These are phyloP conservation scores for Russula sp. DNA, from an alignment of 768 basidiomycete genomes.

Conservation along the genomic window DNA sequence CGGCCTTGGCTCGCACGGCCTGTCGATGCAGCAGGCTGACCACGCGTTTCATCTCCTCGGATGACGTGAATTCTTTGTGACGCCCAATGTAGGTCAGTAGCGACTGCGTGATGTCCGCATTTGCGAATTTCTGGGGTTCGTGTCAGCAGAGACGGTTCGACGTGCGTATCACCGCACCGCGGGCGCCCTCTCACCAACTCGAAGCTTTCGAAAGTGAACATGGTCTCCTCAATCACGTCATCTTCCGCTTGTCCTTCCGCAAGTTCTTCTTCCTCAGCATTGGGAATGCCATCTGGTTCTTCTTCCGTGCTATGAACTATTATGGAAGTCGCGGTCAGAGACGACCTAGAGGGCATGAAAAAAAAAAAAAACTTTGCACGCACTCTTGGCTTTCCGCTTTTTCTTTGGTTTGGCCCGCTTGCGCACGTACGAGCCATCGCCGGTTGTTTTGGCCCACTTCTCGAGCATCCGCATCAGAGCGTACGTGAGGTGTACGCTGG, in stretches of 20 bases:
- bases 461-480: conserved; percentile 88
- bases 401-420: conserved; percentile 62
- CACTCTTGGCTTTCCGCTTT: conserved; percentile 41
- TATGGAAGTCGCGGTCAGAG: background rate
- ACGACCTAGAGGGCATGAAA: background rate
- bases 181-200: conserved; percentile 61
- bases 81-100: conserved; percentile 78
- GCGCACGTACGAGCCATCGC: conserved; percentile 60
- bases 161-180: conserved; percentile 5
- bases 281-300: conserved; percentile 48
- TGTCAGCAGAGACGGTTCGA: conserved; percentile 22
- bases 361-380: background rate
- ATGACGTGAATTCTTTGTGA: conserved; percentile 74
- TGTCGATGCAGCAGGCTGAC: conserved; percentile 89
- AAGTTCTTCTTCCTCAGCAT: conserved; percentile 63
- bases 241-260: conserved; percentile 45
- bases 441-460: conserved; percentile 72
- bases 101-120: conserved; percentile 80
- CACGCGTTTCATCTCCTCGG: conserved; percentile 86
- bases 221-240: conserved; percentile 72
- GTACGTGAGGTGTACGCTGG: conserved; percentile 80
- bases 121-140: conserved; percentile 75
- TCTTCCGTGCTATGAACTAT: conserved; percentile 36
- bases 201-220: conserved; percentile 89
- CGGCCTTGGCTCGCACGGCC: conserved; percentile 86